Conservation (phyloP, 495 filamentous ascomycete genomes). For the Talaromyces ruber region DNA sequence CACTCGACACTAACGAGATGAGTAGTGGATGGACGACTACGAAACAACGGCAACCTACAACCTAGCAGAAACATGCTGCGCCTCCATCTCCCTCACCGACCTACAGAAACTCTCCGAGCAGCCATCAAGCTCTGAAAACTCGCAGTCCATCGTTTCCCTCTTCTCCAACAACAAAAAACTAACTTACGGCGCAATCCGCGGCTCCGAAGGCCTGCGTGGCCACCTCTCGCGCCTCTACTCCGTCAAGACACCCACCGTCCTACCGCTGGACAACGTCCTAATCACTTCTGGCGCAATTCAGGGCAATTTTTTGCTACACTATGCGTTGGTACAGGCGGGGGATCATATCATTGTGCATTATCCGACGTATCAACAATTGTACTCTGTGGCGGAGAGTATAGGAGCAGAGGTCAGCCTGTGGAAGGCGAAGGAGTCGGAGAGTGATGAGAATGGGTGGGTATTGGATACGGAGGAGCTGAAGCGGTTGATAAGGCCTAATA, state of each 20-base stretch:
- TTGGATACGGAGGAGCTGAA: slow-evolving; percentile 62
- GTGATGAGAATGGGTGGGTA: slow-evolving; percentile 46
- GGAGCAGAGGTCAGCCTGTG: slow-evolving; percentile 78
- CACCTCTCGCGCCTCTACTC: slow-evolving; percentile 63
- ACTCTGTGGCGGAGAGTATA: slow-evolving; percentile 63
- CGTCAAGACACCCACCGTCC: slow-evolving; percentile 34
- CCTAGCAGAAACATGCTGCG: slow-evolving; percentile 79
- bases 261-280: slow-evolving; percentile 59
- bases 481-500: slow-evolving; percentile 60
- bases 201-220: slow-evolving; percentile 51
- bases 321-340: slow-evolving; percentile 65
- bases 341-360: slow-evolving; percentile 88
- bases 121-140: slow-evolving; percentile 17
- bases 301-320: slow-evolving; percentile 73
- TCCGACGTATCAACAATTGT: slow-evolving; percentile 86
- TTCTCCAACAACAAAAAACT: slow-evolving; percentile 40
- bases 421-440: slow-evolving; percentile 50
- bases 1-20: not conserved
- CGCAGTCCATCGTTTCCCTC: slow-evolving; percentile 1
- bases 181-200: slow-evolving; percentile 64
- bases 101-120: slow-evolving; percentile 49
- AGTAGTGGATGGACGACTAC: slow-evolving; percentile 83
- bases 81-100: slow-evolving; percentile 70
- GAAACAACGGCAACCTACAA: slow-evolving; percentile 70
- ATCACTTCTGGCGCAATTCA: slow-evolving; percentile 77